These are phyloP conservation scores for Crucibulum laeve DNA, from an alignment of 768 basidiomycete species.

Conservation along the genomic window DNA sequence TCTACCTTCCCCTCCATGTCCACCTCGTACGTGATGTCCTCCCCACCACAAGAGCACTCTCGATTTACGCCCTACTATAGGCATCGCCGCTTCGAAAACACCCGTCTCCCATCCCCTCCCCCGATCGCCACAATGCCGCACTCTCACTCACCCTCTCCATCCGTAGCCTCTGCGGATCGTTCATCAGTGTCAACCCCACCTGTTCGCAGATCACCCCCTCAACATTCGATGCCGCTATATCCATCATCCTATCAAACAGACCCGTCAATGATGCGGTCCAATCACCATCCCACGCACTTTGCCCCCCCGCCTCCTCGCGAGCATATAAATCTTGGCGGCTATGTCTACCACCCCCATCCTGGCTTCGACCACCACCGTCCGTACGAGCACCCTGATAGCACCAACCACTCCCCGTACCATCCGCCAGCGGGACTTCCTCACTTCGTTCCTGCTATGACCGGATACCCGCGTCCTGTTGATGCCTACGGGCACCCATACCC, in stretches of 20 bases:
- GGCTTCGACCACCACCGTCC: constrained; percentile 13
- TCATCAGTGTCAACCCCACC: constrained; percentile 59
- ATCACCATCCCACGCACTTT: constrained; percentile 18
- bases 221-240: constrained; percentile 29
- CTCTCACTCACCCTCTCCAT: constrained; percentile 58
- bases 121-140: constrained; percentile 34
- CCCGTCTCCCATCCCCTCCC: constrained; percentile 28
- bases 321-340: constrained; percentile 10
- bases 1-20: constrained; percentile 26
- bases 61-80: constrained; percentile 13
- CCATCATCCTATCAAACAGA: constrained; percentile 30
- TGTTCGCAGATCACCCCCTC: constrained; percentile 35
- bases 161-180: constrained; percentile 56
- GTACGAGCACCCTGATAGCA: constrained; percentile 13
- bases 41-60: constrained; percentile 10
- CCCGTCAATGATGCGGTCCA: constrained; percentile 18
- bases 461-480: constrained; percentile 12
- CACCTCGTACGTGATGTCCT: constrained; percentile 20
- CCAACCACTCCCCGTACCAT: constrained; percentile 15
- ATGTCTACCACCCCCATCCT: constrained; percentile 11
- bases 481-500: constrained; percentile 25
- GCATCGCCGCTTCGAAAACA: constrained; percentile 33
- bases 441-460: constrained; percentile 10
- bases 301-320: constrained; percentile 9
- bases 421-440: constrained; percentile 13